phyloP scores from a whole-genome alignment of 768 basidiomycete species.

The Tylopilus sp. region DNA sequence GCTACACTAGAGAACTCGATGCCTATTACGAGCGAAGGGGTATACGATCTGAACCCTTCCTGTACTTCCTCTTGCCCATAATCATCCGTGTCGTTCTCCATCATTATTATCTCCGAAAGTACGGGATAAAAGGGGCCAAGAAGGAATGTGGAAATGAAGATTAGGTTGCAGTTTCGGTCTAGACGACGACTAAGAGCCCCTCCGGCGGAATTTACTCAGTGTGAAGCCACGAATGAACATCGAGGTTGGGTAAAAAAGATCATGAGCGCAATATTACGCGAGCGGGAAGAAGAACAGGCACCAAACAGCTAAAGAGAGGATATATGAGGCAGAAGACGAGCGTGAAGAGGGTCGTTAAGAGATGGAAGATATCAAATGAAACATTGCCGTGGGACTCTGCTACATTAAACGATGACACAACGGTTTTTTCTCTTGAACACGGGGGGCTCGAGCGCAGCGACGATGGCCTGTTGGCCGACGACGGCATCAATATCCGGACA shows the following conservation, averaged over 20 bases:
- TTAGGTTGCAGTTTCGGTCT: slow-evolving; percentile 27
- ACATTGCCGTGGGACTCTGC: slow-evolving; percentile 25
- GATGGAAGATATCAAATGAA: slow-evolving; percentile 32
- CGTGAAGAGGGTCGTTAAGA: slow-evolving; percentile 35
- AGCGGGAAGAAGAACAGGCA: slow-evolving; percentile 14
- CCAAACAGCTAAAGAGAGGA: slow-evolving; percentile 26
- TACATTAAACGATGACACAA: slow-evolving; percentile 81
- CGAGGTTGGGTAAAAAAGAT: slow-evolving; percentile 23
- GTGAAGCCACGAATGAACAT: slow-evolving; percentile 21
- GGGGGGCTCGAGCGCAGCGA: slow-evolving; percentile 97
- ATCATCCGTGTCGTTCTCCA: slow-evolving; percentile 15
- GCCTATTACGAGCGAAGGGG: slow-evolving; percentile 17
- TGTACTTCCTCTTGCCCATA: slow-evolving; percentile 18
- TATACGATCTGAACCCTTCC: slow-evolving; percentile 18
- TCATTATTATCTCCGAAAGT: slow-evolving; percentile 6
- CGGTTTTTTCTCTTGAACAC: slow-evolving; percentile 75
- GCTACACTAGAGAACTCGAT: slow-evolving; percentile 12
- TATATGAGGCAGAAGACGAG: slow-evolving; percentile 33
- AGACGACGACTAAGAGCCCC: slow-evolving; percentile 22
- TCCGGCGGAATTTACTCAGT: slow-evolving; percentile 27
- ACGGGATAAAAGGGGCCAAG: slow-evolving; percentile 2
- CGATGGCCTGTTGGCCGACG: slow-evolving; percentile 65
- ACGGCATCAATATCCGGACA: slow-evolving; percentile 5
- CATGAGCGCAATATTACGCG: slow-evolving; percentile 25
- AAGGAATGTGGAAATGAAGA: slow-evolving; percentile 13